Evolutionary conservation across 2,329 filamentous ascomycete species (phyloP).

Genomic region (Westerdykella ornata): DNA sequence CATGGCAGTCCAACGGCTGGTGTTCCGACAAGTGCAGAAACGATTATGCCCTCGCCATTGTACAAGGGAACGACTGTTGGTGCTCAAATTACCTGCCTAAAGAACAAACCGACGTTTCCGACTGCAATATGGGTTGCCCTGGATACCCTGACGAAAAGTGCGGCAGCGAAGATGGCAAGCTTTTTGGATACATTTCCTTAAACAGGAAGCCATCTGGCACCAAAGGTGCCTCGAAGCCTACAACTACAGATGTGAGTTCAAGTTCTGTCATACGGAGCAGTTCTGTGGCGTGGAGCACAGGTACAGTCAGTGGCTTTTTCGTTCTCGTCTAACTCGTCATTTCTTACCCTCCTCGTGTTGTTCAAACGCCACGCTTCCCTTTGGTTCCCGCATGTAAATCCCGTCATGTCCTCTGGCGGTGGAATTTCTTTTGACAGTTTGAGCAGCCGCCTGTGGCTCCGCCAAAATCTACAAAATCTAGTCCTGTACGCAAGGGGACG

Average conservation of each 20-base stretch:
- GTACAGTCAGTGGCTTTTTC: conserved; percentile 23
- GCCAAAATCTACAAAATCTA: conserved; percentile 23
- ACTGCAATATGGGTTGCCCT: conserved; percentile 57
- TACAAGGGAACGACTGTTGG: conserved; percentile 63
- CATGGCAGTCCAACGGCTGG: conserved; percentile 59
- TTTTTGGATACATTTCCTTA: conserved; percentile 59
- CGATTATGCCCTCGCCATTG: conserved; percentile 60
- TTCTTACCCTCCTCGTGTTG: neutral
- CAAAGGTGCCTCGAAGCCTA: conserved; percentile 31
- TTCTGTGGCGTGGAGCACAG: conserved; percentile 11
- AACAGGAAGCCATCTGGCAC: conserved; percentile 53
- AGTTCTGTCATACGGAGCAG: conserved; percentile 4
- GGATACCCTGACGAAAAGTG: conserved; percentile 63
- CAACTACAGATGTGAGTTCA: conserved; percentile 23
- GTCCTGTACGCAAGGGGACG: conserved; percentile 14
- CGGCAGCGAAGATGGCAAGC: conserved; percentile 48
- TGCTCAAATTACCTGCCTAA: conserved; percentile 63
- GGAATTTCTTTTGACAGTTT: conserved; percentile 24
- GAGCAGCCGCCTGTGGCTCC: conserved; percentile 30
- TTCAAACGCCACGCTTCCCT: neutral
- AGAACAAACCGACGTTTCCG: conserved; percentile 31
- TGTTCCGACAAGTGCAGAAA: conserved; percentile 56
- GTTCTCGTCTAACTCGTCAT: neutral
- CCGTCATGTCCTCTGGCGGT: neutral
- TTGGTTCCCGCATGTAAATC: conserved; percentile 1